Conservation (phyloP, 768 basidiomycete genomes). For the Tylopilus rubrobrunneus region DNA sequence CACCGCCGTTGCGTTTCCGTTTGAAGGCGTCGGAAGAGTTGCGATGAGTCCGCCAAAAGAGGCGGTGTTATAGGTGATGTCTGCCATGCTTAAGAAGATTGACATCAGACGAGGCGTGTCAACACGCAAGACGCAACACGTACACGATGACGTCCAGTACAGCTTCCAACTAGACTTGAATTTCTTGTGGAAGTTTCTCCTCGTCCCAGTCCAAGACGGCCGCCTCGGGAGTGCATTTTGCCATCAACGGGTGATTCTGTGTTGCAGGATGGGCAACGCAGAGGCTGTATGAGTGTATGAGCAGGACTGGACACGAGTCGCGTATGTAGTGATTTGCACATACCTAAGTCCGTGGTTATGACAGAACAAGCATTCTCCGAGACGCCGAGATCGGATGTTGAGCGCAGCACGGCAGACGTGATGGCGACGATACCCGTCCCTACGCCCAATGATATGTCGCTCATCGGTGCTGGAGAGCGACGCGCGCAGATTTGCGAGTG, state of each 20-base stretch:
- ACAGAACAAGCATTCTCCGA: conserved; percentile 31
- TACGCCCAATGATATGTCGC: conserved; percentile 60
- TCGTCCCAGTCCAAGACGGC: conserved; percentile 76
- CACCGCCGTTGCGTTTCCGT: background rate
- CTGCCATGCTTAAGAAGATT: conserved; percentile 67
- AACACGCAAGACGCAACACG: conserved; percentile 22
- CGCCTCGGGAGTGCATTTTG: conserved; percentile 26
- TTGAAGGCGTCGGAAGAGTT: conserved; percentile 46
- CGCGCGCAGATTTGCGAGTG: conserved; percentile 24
- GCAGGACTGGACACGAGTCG: background rate
- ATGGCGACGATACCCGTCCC: conserved; percentile 85
- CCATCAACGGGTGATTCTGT: conserved; percentile 40
- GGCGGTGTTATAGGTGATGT: conserved; percentile 84
- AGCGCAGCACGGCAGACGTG: conserved; percentile 54
- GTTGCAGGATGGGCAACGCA: conserved; percentile 71
- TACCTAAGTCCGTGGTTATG: conserved; percentile 72
- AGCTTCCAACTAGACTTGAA: conserved; percentile 34
- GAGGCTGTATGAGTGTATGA: conserved; percentile 50
- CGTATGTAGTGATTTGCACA: conserved; percentile 19
- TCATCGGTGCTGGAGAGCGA: conserved; percentile 39
- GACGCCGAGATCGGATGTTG: conserved; percentile 22
- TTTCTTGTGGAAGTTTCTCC: conserved; percentile 44
- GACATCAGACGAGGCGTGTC: background rate
- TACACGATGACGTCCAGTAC: conserved; percentile 69
- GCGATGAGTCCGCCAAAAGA: conserved; percentile 74